A percentile compares a stretch with the other conserved stretches of the same genome.
phyloP scores from a whole-genome alignment of 2,329 filamentous ascomycete genomes.

The Metarhizium robertsii region DNA sequence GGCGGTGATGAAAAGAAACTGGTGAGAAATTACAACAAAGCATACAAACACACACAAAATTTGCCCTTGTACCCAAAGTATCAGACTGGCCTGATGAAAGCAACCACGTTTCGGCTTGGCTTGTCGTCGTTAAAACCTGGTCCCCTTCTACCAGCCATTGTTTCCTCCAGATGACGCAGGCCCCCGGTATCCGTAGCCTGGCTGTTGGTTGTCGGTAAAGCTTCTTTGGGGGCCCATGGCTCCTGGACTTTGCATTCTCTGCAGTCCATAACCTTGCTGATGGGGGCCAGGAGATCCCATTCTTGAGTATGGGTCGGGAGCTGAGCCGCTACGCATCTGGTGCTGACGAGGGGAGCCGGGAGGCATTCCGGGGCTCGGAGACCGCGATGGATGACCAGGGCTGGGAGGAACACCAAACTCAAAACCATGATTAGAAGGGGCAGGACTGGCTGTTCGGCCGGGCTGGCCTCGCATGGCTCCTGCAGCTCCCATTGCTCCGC shows the following conservation, averaged over 20 bases:
- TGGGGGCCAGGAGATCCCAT: conserved; percentile 10
- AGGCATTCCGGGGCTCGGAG: conserved; percentile 1
- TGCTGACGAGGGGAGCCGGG: conserved; percentile 1
- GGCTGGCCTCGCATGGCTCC: not conserved
- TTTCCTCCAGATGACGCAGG: not conserved
- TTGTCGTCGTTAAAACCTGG: not conserved
- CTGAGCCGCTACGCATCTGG: conserved; percentile 6
- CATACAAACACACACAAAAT: not conserved
- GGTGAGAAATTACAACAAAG: not conserved
- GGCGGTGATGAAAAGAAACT: not conserved
- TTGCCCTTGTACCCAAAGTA: not conserved
- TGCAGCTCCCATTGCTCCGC: not conserved
- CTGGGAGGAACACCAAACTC: conserved; percentile 10
- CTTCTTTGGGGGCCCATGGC: conserved; percentile 5
- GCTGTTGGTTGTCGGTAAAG: conserved; percentile 8
- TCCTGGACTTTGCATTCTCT: conserved; percentile 9
- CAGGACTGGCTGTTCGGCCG: conserved; percentile 7
- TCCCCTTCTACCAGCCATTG: not conserved
- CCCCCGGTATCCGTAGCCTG: conserved; percentile 4
- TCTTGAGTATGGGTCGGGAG: conserved; percentile 3
- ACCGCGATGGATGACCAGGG: not conserved
- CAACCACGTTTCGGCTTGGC: not conserved
- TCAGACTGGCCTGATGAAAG: no score
- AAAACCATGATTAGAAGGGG: conserved; percentile 9
- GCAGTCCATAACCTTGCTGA: conserved; percentile 6